Evolutionary conservation across 148 eudicot genomes (phyloP), one percentile per base, ranked within the genome.

Genomic region (Polygonum aviculare): DNA sequence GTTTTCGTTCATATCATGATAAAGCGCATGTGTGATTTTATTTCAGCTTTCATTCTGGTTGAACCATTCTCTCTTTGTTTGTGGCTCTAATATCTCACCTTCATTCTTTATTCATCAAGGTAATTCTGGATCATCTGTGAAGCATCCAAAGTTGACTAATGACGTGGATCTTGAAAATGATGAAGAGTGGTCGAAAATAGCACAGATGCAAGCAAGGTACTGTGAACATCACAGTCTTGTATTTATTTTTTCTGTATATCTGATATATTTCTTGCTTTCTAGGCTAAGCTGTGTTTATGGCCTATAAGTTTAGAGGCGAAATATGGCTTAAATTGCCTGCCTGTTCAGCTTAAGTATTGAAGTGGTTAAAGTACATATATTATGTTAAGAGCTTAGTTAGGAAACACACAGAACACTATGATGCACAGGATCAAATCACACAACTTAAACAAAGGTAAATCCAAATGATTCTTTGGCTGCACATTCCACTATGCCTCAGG

Each of bases 131-230:
- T 74, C 86, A 84, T 63, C 81, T 51, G 74, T 73, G 60, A 84
- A 80, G 72, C 81, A 77, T 59, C 75, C 72, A 62, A 87, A 78
- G 62, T 81, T 81, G 51, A 73, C 78, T 77, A 82, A 76, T 48
- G 65, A 78, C 78, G 73, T 65, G 54, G 85, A 82, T 59, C 82
- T 35, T 69, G 87, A 85, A 51, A 79, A 74, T 80, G 92, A 91
- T 82, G 84, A 87, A 75, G 93, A 90, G 72, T 94, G 98, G 98
- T 60, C 60, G 51, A 82, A 74, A 72, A 89, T 92, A 51, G 86
- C 88, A 80, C 79, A 88, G 81, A 89, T 89, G 82, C 97, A 94
- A 3, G 82, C 93, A 60, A 94, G 96, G 97, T 94, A 85, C 39
- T 51, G 52, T 69, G 54, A 31, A 19, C 45, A 62, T 62, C 38